These are phyloP conservation scores for Hirschioporus abietinus DNA, from an alignment of 768 basidiomycete species.

Conservation along the genomic window DNA sequence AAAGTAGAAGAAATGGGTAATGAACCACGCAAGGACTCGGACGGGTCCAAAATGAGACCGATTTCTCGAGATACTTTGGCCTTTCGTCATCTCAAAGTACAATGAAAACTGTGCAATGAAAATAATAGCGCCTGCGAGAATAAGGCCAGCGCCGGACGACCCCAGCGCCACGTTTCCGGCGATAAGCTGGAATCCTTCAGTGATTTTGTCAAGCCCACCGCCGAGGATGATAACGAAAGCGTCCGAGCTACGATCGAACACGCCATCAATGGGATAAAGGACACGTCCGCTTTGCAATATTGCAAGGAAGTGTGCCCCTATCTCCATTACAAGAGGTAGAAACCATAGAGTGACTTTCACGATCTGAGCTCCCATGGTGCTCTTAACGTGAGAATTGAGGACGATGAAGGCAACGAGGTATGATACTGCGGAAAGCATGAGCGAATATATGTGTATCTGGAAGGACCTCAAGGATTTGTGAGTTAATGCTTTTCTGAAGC, in stretches of 20 bases:
- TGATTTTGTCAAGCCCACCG: conserved; percentile 1
- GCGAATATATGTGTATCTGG: background rate
- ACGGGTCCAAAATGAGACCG: background rate
- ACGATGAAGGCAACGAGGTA: background rate
- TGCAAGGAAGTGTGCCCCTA: background rate
- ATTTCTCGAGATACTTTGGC: background rate
- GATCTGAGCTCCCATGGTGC: background rate
- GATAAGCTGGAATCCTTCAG: conserved; percentile 2
- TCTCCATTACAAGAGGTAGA: background rate
- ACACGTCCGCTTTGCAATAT: background rate
- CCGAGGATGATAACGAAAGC: background rate
- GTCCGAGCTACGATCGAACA: background rate
- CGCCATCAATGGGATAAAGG: background rate
- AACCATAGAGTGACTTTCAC: background rate
- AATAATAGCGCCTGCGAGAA: background rate
- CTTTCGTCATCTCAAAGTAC: conserved; percentile 2
- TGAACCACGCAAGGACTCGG: conserved; percentile 1
- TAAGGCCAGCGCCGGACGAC: background rate
- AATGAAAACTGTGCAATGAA: background rate
- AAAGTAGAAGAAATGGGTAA: background rate
- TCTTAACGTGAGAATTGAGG: background rate
- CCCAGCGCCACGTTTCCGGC: too few species aligned
- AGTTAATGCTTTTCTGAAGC: background rate
- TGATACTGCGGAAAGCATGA: background rate
- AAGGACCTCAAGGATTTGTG: background rate